Base-by-base conservation (phyloP, 345 rosid species). In the Litchi chinensis region DNA sequence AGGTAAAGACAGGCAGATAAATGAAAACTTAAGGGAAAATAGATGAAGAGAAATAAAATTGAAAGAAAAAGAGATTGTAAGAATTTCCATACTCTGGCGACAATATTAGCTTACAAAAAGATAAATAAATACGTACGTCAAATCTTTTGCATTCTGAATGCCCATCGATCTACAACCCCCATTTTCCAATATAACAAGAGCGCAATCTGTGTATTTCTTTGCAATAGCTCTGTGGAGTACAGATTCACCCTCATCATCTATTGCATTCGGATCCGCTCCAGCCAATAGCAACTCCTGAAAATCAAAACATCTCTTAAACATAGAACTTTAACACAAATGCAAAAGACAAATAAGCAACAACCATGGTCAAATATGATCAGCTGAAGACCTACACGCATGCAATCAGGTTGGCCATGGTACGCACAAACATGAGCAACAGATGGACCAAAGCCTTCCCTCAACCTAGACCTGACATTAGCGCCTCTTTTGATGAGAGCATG, bases 401-500 rank as follows among this genome's bases (percentile, higher is more conserved):
- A 93, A 77, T 94, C 99, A 76, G 99, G 97, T 78, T 96, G 99
- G 75, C 99, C 99, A 86, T 96, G 97, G 81, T 93, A 94, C 21
- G 98, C 97, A 90, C 99, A 96, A 73, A 94, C 97, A 87, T 96
- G 99, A 78, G 98, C 94, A 74, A 96, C 92, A 40, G 98, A 96
- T 6, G 97, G 99, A 81, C 98, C 97, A 77, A 86, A 78, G 71
- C 99, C 98, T 79, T 94, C 94, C 79, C 97, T 90, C 86, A 93
- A 85, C 82, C 95, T 90, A 73, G 97, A 94, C 83, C 87, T 88
- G 78, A 91, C 98, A 75, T 93, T 90, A 65, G 97, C 93, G 74
- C 93, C 94, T 79, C 94, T 90, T 84, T 81, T 82, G n/a, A 96
- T 91, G 76, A 96, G 97, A 63, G 94, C 90, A 73, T 82, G 92